Conservation (phyloP, 2,329 filamentous ascomycete genomes). For the Xylaria polymorpha region DNA sequence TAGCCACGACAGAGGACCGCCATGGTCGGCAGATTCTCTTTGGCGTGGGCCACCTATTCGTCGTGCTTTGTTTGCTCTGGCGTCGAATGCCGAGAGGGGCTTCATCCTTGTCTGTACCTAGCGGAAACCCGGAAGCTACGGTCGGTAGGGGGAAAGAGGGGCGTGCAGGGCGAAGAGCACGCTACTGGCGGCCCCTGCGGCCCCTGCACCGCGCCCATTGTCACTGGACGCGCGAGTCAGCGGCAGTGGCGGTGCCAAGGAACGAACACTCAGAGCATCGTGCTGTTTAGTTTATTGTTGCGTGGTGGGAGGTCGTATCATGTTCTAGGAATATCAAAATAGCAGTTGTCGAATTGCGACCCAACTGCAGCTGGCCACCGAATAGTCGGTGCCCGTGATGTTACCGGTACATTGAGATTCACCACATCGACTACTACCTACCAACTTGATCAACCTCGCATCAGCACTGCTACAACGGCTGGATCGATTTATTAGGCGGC, state of each 20-base stretch:
- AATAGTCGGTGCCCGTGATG: neutral
- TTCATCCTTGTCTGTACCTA: neutral
- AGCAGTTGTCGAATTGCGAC: neutral
- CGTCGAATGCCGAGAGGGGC: neutral
- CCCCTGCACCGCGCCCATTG: neutral
- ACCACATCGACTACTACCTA: no score
- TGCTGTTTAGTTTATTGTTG: neutral
- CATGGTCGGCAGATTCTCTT: neutral
- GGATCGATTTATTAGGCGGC: no score
- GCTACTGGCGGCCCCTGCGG: constrained; percentile 1
- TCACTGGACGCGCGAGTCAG: no score
- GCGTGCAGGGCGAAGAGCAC: neutral
- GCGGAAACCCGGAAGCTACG: neutral
- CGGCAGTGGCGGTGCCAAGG: neutral
- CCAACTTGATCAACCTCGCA: no score
- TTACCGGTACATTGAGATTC: neutral
- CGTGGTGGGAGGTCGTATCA: neutral
- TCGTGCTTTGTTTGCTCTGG: neutral
- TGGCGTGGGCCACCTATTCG: neutral
- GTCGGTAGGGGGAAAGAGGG: neutral
- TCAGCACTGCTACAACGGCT: no score
- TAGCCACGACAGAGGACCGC: neutral
- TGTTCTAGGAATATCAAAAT: neutral
- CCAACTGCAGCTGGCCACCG: neutral
- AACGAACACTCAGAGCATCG: neutral